phyloP scores from a whole-genome alignment of 108 stramenopile species.

The Cyclotella distinguenda region DNA sequence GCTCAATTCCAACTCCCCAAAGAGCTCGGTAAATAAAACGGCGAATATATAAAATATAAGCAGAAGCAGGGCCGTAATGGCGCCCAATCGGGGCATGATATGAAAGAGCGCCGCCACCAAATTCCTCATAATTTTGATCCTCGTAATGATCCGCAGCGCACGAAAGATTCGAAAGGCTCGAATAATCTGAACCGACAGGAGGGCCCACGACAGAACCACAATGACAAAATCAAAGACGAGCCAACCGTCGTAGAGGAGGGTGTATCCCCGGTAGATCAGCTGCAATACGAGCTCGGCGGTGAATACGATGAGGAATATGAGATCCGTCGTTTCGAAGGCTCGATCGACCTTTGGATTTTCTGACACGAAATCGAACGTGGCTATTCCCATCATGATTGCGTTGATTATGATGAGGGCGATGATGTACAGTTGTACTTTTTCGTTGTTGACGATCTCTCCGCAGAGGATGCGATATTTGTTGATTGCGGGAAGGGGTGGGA shows the following conservation, averaged over 20 bases:
- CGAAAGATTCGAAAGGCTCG: conserved; percentile 77
- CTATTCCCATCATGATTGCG: conserved; percentile 68
- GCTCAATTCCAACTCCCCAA: conserved; percentile 36
- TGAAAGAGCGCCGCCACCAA: conserved; percentile 33
- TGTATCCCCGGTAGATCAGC: conserved; percentile 51
- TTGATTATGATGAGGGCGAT: conserved; percentile 64
- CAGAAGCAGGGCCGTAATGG: conserved; percentile 21
- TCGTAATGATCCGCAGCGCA: conserved; percentile 62
- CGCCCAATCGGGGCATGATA: conserved; percentile 59
- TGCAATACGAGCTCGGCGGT: conserved; percentile 65
- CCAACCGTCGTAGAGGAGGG: conserved; percentile 60
- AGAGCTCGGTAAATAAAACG: conserved; percentile 70
- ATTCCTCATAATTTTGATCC: conserved; percentile 40
- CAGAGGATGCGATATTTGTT: conserved; percentile 6
- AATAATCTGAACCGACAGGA: conserved; percentile 57
- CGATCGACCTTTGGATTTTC: conserved; percentile 44
- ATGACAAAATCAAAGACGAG: conserved; percentile 68
- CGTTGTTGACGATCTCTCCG: conserved; percentile 57
- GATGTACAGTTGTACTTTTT: conserved; percentile 49
- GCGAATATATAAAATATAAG: conserved; percentile 65
- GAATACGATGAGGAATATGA: conserved; percentile 56
- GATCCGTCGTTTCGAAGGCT: conserved; percentile 46
- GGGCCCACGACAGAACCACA: conserved; percentile 63
- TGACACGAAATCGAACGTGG: conserved; percentile 68
- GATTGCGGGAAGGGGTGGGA: too few species aligned